These are phyloP conservation scores for Claviceps arundinis DNA, from an alignment of 2,329 filamentous ascomycete species.

Conservation along the genomic window DNA sequence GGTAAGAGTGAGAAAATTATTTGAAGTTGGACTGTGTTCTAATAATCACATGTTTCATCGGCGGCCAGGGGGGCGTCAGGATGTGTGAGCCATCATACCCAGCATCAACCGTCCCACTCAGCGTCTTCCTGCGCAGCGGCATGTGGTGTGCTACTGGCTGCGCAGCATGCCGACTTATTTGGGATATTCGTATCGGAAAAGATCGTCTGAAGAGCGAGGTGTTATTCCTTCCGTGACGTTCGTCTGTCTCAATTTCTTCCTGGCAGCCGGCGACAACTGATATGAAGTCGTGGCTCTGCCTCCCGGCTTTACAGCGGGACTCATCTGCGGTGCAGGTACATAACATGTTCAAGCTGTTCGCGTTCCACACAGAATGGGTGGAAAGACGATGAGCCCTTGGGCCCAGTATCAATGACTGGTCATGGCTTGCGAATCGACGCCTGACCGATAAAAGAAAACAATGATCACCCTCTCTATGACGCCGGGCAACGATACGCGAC, in stretches of 20 bases:
- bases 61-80: conserved; percentile 59
- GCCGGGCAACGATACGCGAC: not conserved
- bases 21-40: conserved; percentile 30
- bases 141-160: conserved; percentile 7
- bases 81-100: conserved; percentile 78
- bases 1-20: conserved; percentile 7
- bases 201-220: conserved; percentile 13
- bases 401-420: conserved; percentile 18
- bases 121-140: conserved; percentile 64
- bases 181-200: conserved; percentile 21
- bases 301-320: conserved; percentile 35
- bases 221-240: conserved; percentile 9
- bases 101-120: conserved; percentile 81
- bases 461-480: conserved; percentile 17
- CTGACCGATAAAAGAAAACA: conserved; percentile 21
- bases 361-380: not conserved
- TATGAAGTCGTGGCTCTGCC: conserved; percentile 23
- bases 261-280: not conserved
- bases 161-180: conserved; percentile 11
- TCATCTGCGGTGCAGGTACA: conserved; percentile 38
- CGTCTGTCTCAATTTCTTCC: not conserved
- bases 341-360: conserved; percentile 24
- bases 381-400: conserved; percentile 10
- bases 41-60: conserved; percentile 71
- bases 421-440: conserved; percentile 31